Evolutionary conservation across 345 rosid genomes (phyloP).

Genomic region (Atalantia buxifolia): DNA sequence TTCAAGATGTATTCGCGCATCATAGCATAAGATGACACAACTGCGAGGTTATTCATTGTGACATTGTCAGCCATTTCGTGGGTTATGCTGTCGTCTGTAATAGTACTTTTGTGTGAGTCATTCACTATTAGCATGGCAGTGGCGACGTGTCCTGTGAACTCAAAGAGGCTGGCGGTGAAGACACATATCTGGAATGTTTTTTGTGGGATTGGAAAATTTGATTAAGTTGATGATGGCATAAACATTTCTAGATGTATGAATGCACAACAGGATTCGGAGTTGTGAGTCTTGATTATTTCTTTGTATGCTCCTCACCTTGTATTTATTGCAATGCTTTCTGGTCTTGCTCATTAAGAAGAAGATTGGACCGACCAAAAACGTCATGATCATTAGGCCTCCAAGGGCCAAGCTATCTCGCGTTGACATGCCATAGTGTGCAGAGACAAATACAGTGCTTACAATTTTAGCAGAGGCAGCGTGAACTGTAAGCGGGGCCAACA

Average conservation of each 20-base stretch:
- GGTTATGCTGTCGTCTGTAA: not conserved
- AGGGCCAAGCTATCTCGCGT: slow-evolving; percentile 4
- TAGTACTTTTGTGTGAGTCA: not conserved
- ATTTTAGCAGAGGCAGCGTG: slow-evolving; percentile 6
- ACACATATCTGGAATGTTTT: not conserved
- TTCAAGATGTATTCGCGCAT: no score
- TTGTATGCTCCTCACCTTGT: not conserved
- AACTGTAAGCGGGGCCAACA: not conserved
- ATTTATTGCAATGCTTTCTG: not conserved
- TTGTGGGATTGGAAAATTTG: not conserved
- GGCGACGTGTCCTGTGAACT: not conserved
- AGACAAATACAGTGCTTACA: not conserved
- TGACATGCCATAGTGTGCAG: not conserved
- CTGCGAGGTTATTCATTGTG: slow-evolving; percentile 22
- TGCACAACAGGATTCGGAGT: not conserved
- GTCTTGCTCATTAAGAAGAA: not conserved
- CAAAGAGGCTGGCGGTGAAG: not conserved
- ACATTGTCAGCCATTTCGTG: not conserved
- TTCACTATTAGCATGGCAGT: slow-evolving; percentile 1
- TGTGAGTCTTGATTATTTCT: not conserved
- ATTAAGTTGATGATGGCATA: not conserved
- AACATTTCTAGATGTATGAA: not conserved
- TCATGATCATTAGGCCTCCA: slow-evolving; percentile 12
- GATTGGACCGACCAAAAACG: not conserved
- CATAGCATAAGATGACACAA: slow-evolving; percentile 21